Evolutionary conservation across 1,139 yeast species (phyloP).

Genomic region (Ogataea hybrid): DNA sequence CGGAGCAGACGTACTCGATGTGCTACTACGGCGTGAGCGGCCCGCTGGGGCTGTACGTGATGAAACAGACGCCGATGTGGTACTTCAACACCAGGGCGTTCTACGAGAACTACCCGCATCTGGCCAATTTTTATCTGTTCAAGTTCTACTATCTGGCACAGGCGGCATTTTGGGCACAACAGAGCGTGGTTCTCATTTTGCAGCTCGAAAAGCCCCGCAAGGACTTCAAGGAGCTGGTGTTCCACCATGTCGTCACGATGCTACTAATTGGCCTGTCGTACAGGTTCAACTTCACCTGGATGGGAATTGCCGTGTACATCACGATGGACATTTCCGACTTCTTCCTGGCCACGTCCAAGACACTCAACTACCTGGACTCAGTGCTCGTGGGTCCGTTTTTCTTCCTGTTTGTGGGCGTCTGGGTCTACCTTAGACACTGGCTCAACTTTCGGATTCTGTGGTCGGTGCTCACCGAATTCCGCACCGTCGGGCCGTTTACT

Average conservation of each 20-base stretch:
- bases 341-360: slow-evolving; percentile 79
- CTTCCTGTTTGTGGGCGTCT: slow-evolving; percentile 59
- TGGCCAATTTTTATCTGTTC: slow-evolving; percentile 64
- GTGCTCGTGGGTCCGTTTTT: slow-evolving; percentile 63
- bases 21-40: slow-evolving; percentile 80
- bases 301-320: slow-evolving; percentile 86
- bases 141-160: slow-evolving; percentile 86
- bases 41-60: slow-evolving; percentile 85
- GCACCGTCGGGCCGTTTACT: slow-evolving; percentile 75
- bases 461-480: slow-evolving; percentile 87
- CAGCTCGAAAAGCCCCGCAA: slow-evolving; percentile 94
- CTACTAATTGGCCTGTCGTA: slow-evolving; percentile 87
- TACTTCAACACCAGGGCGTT: slow-evolving; percentile 80
- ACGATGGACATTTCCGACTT: slow-evolving; percentile 97
- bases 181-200: slow-evolving; percentile 73
- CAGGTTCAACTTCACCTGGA: slow-evolving; percentile 93
- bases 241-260: slow-evolving; percentile 92
- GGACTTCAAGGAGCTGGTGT: slow-evolving; percentile 85
- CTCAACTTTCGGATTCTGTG: slow-evolving; percentile 76
- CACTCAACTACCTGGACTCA: slow-evolving; percentile 79
- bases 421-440: slow-evolving; percentile 91
- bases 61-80: slow-evolving; percentile 85
- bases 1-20: slow-evolving; percentile 90
- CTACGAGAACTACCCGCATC: slow-evolving; percentile 81
- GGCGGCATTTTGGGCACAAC: slow-evolving; percentile 98